Percentiles rank a stretch among this genome's conserved stretches.
These are phyloP conservation scores for Fomitopsis pulvina DNA, from an alignment of 768 basidiomycete genomes.

Conservation along the genomic window DNA sequence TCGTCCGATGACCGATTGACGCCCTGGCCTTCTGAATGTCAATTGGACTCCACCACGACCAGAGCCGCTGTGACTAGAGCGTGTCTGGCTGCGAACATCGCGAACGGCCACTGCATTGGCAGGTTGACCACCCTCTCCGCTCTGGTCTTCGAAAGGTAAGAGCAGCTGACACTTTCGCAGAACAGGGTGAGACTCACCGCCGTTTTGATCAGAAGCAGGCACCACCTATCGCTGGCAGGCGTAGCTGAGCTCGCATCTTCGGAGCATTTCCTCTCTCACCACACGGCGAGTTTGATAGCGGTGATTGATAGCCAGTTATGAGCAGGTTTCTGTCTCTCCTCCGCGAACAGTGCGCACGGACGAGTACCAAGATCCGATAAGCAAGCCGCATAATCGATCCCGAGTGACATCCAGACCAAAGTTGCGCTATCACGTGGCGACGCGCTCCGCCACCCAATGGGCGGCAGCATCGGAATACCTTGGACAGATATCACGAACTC, in stretches of 20 bases:
- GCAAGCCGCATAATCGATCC: constrained; percentile 7
- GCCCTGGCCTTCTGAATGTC: neutral
- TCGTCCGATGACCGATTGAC: neutral
- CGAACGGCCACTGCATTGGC: neutral
- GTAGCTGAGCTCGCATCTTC: constrained; percentile 1
- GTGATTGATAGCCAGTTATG: neutral
- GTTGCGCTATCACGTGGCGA: constrained; percentile 3
- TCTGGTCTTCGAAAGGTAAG: neutral
- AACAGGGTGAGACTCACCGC: neutral
- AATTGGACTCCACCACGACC: neutral
- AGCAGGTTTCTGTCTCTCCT: neutral
- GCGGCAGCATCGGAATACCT: neutral
- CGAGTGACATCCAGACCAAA: neutral
- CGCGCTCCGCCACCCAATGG: neutral
- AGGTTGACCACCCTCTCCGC: neutral
- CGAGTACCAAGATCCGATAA: constrained; percentile 10
- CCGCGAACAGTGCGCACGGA: neutral
- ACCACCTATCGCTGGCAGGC: neutral
- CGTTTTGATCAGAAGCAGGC: constrained; percentile 2
- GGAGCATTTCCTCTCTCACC: constrained; percentile 4
- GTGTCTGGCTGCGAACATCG: neutral
- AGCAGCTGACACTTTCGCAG: neutral
- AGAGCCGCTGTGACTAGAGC: neutral
- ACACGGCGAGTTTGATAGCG: constrained; percentile 1
- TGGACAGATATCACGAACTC: neutral